Evolutionary conservation across 495 filamentous ascomycete species (phyloP), one percentile per base, ranked within the genome.

Genomic region (Polyplosphaeria fusca): DNA sequence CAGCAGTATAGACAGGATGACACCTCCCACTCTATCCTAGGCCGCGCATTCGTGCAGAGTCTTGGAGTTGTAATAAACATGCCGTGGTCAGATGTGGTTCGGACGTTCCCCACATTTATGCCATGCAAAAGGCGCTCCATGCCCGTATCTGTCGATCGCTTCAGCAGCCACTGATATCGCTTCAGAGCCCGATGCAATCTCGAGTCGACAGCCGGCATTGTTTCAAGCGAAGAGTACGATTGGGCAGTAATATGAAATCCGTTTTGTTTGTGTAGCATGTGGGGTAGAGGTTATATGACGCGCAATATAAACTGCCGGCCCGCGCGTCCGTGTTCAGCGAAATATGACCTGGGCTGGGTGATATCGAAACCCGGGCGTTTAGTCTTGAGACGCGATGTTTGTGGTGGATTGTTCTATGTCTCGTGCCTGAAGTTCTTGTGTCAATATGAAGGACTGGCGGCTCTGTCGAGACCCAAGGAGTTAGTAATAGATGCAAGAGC

Each of bases 231-330:
- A 3, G 13, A n/a, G n/a, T 16, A 23, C 40, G 55, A 58, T 58
- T 58, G 55, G 55, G 22, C n/a, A 26, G 27, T 11, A 51, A 42
- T 42, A 44, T 41, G 22, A 25, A 44, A 37, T 12, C 32, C 3
- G n/a, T 44, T 30, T 16, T 38, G 27, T 20, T 18, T 18, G 16
- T 18, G 9, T 47, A 27, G 26, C 16, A 19, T 37, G 4, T 32
- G 14, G 38, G 19, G 5, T 12, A 42, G 39, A 42, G 11, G 5
- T 42, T 42, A n/a, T 32, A 47, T 41, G 47, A 5, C 4, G 49
- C 38, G 55, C 55, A 43, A 61, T 61, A 61, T 61, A 55, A 61
- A 27, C 18, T 61, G 51, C 58, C 58, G 58, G 58, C 35, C 58
- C 58, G 58, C 12, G 58, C 16, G 24, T 37, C 30, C 27, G n/a